These are phyloP conservation scores for Mucor racemosus DNA, from an alignment of 371 early-diverging fungal genomes.

Conservation along the genomic window DNA sequence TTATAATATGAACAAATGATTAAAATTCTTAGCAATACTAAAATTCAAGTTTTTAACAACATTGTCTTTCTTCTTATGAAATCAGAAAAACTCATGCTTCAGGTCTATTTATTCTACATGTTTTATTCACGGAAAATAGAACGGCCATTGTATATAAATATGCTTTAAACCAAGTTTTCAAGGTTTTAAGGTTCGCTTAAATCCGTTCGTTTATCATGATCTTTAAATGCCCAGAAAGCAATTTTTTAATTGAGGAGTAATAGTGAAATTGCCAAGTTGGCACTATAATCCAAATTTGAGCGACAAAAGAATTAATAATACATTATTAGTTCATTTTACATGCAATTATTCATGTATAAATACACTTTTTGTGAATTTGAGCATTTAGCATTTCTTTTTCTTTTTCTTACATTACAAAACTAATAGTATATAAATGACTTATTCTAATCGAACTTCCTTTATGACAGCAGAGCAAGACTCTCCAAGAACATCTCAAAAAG, in stretches of 20 bases:
- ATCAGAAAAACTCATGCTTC: no score
- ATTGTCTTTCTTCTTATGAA: no score
- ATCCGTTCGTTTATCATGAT: no score
- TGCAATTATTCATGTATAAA: neutral
- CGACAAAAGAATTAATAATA: neutral
- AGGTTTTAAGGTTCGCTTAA: no score
- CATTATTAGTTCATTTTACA: constrained; percentile 1
- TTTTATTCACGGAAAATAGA: no score
- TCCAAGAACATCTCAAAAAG: neutral
- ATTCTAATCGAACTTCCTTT: constrained; percentile 17
- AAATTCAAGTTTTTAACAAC: no score
- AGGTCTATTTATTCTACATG: no score
- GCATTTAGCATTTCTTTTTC: neutral
- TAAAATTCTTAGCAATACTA: no score
- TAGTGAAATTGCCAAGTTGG: neutral
- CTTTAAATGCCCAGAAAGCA: no score
- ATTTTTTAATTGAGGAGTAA: neutral
- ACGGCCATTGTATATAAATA: no score
- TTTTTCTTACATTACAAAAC: neutral
- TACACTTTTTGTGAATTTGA: neutral
- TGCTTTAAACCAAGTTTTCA: no score
- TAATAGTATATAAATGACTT: neutral
- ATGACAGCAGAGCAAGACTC: constrained; percentile 14
- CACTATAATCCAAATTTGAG: neutral
- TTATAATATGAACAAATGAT: no score